Evolutionary conservation across 2,329 filamentous ascomycete species (phyloP).

Genomic region (Sporothrix variecibatus): DNA sequence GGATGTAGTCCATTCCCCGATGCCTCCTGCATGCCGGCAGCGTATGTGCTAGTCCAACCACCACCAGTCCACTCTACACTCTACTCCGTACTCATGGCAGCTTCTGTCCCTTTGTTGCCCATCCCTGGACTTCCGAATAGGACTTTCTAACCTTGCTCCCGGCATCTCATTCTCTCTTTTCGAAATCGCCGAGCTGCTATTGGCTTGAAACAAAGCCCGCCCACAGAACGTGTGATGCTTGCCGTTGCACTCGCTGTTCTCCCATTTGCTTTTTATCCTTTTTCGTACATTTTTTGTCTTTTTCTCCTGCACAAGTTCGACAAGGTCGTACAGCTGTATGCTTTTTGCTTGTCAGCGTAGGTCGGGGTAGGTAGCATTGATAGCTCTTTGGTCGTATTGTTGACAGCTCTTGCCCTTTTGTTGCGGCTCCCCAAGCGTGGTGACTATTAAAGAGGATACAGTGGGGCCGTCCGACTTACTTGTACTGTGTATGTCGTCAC

Average conservation of each 20-base stretch:
- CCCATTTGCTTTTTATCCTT: not conserved
- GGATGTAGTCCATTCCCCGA: constrained; percentile 12
- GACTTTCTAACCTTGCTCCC: not conserved
- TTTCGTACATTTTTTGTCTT: too few relatives aligned
- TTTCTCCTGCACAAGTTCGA: not conserved
- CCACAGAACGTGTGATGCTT: not conserved
- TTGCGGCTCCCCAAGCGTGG: not conserved
- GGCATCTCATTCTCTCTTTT: not conserved
- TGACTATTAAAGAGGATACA: not conserved
- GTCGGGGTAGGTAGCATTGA: not conserved
- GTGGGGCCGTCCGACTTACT: not conserved
- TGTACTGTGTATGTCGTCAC: constrained; percentile 3
- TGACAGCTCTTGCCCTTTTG: not conserved
- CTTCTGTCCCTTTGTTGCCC: not conserved
- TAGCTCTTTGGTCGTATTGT: not conserved
- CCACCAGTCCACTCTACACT: not conserved
- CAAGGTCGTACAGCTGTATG: not conserved
- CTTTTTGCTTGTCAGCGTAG: constrained; percentile 11
- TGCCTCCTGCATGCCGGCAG: not conserved
- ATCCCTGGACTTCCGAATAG: not conserved
- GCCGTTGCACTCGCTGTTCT: not conserved
- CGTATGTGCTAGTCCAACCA: not conserved
- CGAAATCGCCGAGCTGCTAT: constrained; percentile 3
- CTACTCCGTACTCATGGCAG: too few relatives aligned
- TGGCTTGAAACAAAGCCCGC: not conserved